Percentiles rank a stretch among this genome's conserved stretches.
Conservation (phyloP, 2,329 filamentous ascomycete species). For the Stenocarpella maydis region DNA sequence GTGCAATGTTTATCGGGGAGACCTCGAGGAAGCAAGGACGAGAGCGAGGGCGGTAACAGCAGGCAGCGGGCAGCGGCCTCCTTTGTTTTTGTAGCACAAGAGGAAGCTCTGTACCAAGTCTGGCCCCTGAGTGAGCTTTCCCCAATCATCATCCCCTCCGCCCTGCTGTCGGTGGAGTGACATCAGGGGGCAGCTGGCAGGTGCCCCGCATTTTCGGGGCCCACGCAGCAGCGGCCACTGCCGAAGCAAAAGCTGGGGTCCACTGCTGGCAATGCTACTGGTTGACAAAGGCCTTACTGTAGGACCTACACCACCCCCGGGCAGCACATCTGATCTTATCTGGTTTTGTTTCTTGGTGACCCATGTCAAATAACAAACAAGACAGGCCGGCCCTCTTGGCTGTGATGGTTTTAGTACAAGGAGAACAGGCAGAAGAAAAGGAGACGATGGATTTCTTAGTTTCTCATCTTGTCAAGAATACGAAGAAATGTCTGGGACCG, state of each 20-base stretch:
- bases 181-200: conserved; percentile 1
- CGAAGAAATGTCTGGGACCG: too few species aligned
- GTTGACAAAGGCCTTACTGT: neutral
- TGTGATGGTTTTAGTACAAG: too few species aligned
- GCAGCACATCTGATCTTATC: too few species aligned
- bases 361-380: too few species aligned
- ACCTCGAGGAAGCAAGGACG: neutral
- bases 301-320: too few species aligned
- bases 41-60: neutral
- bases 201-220: conserved; percentile 19
- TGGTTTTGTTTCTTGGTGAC: too few species aligned
- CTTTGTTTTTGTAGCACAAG: conserved; percentile 22
- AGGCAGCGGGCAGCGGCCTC: neutral
- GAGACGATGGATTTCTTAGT: too few species aligned
- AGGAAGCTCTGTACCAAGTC: neutral
- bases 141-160: neutral
- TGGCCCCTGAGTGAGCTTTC: conserved; percentile 18
- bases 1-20: neutral
- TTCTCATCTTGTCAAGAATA: too few species aligned
- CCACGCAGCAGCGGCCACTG: conserved; percentile 14
- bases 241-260: conserved; percentile 12
- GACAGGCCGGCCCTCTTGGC: too few species aligned
- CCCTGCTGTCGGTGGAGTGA: conserved; percentile 13
- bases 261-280: neutral
- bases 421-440: too few species aligned